Conservation (phyloP, 768 basidiomycete genomes). For the Dictyophora rubrovolvata region DNA sequence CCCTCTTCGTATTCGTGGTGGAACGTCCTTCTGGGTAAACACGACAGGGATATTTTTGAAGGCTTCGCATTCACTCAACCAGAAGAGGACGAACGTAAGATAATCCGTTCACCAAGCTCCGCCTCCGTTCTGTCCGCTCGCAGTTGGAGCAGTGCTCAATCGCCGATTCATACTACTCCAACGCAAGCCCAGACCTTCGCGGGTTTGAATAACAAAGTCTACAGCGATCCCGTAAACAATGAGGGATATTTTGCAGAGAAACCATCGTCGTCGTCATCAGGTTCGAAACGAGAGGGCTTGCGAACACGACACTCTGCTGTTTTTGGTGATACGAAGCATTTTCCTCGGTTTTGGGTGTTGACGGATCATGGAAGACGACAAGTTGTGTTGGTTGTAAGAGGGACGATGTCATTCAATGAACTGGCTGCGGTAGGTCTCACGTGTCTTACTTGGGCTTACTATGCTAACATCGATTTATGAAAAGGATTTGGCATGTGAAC, state of each 20-base stretch:
- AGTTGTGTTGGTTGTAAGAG: conserved; percentile 67
- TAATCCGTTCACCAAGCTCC: background rate
- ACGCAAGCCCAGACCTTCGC: background rate
- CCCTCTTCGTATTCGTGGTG: conserved; percentile 60
- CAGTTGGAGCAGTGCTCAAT: background rate
- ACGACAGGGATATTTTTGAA: conserved; percentile 78
- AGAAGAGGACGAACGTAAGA: background rate
- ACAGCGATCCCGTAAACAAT: no score
- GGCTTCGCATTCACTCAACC: conserved; percentile 31
- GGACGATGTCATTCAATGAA: conserved; percentile 83
- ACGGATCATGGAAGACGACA: conserved; percentile 69
- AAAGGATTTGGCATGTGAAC: conserved; percentile 67
- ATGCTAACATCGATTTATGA: background rate
- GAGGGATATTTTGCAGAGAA: no score
- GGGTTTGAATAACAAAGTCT: no score
- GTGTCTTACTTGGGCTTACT: background rate
- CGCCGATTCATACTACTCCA: background rate
- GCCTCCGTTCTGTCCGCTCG: background rate
- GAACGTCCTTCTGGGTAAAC: conserved; percentile 69
- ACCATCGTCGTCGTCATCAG: conserved; percentile 9
- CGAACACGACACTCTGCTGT: conserved; percentile 46
- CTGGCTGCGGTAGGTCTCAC: conserved; percentile 43
- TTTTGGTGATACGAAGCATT: conserved; percentile 54
- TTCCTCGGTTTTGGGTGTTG: conserved; percentile 81
- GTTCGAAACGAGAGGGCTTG: conserved; percentile 22